Evolutionary conservation across 2,329 filamentous ascomycete genomes (phyloP).

Genomic region (Aspergillus chevalieri): DNA sequence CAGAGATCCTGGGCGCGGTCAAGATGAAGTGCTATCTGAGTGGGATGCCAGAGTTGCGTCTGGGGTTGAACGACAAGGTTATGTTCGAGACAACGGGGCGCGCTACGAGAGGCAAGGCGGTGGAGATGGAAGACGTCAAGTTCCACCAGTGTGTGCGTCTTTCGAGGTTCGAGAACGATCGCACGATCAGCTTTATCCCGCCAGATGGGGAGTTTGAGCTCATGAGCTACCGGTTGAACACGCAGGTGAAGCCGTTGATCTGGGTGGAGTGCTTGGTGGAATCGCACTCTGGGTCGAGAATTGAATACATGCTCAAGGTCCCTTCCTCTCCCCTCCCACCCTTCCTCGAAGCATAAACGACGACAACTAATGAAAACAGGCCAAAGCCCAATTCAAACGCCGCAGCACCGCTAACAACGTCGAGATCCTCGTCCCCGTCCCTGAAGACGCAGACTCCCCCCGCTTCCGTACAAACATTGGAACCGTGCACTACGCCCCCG

Average conservation of each 20-base stretch:
- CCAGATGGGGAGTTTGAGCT: slow-evolving; percentile 98
- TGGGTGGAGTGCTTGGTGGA: slow-evolving; percentile 99
- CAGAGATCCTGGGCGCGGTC: slow-evolving; percentile 91
- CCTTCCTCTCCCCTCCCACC: neutral
- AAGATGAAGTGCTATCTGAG: slow-evolving; percentile 99
- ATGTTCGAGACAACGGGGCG: slow-evolving; percentile 99
- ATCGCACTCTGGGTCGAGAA: slow-evolving; percentile 86
- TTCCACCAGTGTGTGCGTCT: slow-evolving; percentile 97
- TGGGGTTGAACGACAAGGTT: slow-evolving; percentile 96
- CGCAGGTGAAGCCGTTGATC: slow-evolving; percentile 94
- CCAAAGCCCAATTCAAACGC: slow-evolving; percentile 95
- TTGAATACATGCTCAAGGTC: slow-evolving; percentile 97
- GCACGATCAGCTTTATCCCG: slow-evolving; percentile 97
- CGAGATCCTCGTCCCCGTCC: slow-evolving; percentile 93
- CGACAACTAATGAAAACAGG: slow-evolving; percentile 38
- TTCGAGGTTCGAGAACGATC: slow-evolving; percentile 94
- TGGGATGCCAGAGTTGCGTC: slow-evolving; percentile 90
- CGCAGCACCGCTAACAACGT: slow-evolving; percentile 98
- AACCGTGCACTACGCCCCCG: slow-evolving; percentile 92
- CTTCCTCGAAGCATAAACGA: neutral
- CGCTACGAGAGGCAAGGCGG: slow-evolving; percentile 88
- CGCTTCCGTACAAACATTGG: slow-evolving; percentile 97
- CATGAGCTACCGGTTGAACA: slow-evolving; percentile 98
- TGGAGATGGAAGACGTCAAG: slow-evolving; percentile 99
- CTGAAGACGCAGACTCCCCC: slow-evolving; percentile 92